Evolutionary conservation across 495 filamentous ascomycete genomes (phyloP).

Genomic region (Talaromyces borbonicus): DNA sequence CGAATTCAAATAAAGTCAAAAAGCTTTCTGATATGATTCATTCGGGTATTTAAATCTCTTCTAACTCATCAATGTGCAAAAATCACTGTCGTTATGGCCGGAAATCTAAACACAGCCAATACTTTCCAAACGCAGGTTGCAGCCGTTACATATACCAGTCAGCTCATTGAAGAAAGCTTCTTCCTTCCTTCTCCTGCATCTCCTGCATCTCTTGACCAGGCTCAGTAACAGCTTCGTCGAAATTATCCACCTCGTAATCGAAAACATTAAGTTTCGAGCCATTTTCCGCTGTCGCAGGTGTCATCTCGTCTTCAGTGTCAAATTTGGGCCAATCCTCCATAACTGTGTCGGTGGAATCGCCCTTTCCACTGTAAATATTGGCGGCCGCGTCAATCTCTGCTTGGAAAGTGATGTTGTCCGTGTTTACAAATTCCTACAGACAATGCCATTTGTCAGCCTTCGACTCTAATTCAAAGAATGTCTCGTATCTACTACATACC

Average conservation of each 20-base stretch:
- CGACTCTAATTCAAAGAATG: not conserved
- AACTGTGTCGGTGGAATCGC: not conserved
- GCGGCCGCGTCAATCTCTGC: slow-evolving; percentile 27
- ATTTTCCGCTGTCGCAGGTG: not conserved
- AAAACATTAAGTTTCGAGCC: slow-evolving; percentile 28
- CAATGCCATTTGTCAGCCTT: slow-evolving; percentile 3
- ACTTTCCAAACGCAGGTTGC: not conserved
- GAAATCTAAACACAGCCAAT: not conserved
- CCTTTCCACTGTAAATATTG: not conserved
- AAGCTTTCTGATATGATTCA: no score
- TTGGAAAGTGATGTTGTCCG: slow-evolving; percentile 38
- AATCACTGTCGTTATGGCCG: no score
- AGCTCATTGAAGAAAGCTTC: slow-evolving; percentile 4
- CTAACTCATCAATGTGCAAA: no score
- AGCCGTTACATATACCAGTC: not conserved
- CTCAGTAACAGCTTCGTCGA: slow-evolving; percentile 19
- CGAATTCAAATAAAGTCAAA: no score
- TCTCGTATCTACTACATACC: slow-evolving; percentile 19
- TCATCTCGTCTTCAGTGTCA: not conserved
- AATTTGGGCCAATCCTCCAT: slow-evolving; percentile 7
- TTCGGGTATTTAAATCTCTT: no score
- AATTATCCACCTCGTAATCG: slow-evolving; percentile 31
- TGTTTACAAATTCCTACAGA: slow-evolving; percentile 34
- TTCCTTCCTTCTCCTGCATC: slow-evolving; percentile 32
- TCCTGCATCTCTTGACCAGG: slow-evolving; percentile 18